phyloP scores from a whole-genome alignment of 2,329 filamentous ascomycete genomes.

The Arthrocladium fulminans region DNA sequence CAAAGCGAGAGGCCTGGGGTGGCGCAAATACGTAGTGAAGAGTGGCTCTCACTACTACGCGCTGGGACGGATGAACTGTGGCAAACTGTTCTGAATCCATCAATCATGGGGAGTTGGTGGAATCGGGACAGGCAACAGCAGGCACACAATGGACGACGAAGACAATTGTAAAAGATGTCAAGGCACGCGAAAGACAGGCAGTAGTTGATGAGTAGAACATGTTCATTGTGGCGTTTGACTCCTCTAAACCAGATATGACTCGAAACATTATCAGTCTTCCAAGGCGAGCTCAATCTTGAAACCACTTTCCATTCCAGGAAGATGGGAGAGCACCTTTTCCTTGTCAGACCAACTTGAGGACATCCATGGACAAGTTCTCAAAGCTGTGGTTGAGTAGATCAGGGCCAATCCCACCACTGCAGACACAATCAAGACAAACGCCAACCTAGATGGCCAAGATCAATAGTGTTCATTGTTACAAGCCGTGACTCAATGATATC shows the following conservation, averaged over 20 bases:
- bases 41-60: too few species aligned
- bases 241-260: neutral
- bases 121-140: neutral
- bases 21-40: too few species aligned
- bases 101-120: neutral
- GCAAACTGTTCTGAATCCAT: neutral
- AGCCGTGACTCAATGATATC: constrained; percentile 1
- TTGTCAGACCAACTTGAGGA: neutral
- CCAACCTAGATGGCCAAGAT: neutral
- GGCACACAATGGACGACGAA: neutral
- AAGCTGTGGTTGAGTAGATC: constrained; percentile 1
- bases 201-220: neutral
- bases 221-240: neutral
- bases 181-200: neutral
- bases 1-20: too few species aligned
- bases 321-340: constrained; percentile 4
- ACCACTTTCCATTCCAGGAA: neutral
- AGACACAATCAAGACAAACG: constrained; percentile 1
- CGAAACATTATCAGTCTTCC: neutral
- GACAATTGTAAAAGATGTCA: neutral
- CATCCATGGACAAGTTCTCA: neutral
- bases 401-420: constrained; percentile 4
- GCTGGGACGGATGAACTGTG: too few species aligned
- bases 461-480: constrained; percentile 7
- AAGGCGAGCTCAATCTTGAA: constrained; percentile 6